These are phyloP conservation scores for Crepidotus variabilis DNA, from an alignment of 768 basidiomycete species.

Conservation along the genomic window DNA sequence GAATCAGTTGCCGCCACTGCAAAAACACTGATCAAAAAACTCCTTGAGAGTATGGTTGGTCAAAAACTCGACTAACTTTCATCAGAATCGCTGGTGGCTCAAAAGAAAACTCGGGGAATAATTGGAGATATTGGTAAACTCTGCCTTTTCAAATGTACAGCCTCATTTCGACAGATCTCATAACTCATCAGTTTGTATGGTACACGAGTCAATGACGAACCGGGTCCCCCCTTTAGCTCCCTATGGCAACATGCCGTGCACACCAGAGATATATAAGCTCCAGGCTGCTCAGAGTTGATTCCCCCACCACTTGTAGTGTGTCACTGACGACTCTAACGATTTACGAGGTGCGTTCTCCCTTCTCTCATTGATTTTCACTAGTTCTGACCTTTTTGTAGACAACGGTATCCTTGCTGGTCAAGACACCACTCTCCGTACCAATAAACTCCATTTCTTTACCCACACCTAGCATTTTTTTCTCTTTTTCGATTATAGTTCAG, in stretches of 20 bases:
- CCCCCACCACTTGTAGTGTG: slow-evolving; percentile 25
- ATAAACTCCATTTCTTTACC: slow-evolving; percentile 17
- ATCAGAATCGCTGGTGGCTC: too few species aligned
- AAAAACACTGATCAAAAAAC: neutral
- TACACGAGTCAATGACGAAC: neutral
- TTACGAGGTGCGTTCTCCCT: slow-evolving; percentile 16
- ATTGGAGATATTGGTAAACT: too few species aligned
- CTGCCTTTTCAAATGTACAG: neutral
- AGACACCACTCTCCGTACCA: slow-evolving; percentile 34
- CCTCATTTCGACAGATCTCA: neutral
- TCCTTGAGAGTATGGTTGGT: too few species aligned
- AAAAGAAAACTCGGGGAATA: too few species aligned
- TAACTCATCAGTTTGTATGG: neutral
- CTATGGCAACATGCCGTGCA: slow-evolving; percentile 3
- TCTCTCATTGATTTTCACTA: neutral
- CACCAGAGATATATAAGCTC: neutral
- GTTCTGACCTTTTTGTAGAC: slow-evolving; percentile 7
- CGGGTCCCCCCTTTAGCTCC: neutral
- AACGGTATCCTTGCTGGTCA: slow-evolving; percentile 40
- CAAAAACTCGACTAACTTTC: too few species aligned
- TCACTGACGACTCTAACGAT: slow-evolving; percentile 21
- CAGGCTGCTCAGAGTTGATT: neutral
- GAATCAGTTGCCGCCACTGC: neutral
- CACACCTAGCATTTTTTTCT: slow-evolving; percentile 8
- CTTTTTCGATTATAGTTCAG: slow-evolving; percentile 7